Conservation (phyloP, 73 alveolate species). For the Paramecium pentaurelia region DNA sequence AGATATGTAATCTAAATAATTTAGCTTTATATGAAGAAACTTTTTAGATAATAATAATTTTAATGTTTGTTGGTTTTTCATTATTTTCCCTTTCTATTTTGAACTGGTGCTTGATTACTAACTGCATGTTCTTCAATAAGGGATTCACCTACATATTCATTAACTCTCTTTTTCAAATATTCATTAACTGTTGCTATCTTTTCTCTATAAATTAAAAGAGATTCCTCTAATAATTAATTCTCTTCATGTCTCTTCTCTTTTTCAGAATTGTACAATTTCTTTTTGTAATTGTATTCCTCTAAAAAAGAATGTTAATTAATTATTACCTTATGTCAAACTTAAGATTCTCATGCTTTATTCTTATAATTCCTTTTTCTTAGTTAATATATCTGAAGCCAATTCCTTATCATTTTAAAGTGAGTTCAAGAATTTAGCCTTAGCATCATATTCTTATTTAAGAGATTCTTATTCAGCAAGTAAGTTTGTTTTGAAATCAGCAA, state of each 20-base stretch:
- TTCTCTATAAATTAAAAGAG: constrained; percentile 27
- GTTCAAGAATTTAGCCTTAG: constrained; percentile 42
- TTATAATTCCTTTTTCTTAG: constrained; percentile 5
- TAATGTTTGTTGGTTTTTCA: background rate
- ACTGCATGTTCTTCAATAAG: constrained; percentile 45
- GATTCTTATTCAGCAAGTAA: constrained; percentile 48
- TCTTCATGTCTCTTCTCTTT: constrained; percentile 43
- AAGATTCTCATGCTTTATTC: constrained; percentile 36
- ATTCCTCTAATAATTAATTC: constrained; percentile 29
- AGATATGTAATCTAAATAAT: no score
- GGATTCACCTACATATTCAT: constrained; percentile 44
- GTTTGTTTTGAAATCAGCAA: constrained; percentile 47
- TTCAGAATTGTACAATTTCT: constrained; percentile 2
- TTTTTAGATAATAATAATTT: background rate
- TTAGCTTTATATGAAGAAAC: background rate
- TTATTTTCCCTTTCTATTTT: constrained; percentile 32
- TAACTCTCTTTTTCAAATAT: constrained; percentile 47
- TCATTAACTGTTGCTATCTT: constrained; percentile 36
- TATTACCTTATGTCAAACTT: background rate
- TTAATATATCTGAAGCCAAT: constrained; percentile 20
- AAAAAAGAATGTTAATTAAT: background rate
- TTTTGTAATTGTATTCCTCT: constrained; percentile 42
- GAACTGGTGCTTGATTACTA: background rate
- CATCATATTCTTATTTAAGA: constrained; percentile 50
- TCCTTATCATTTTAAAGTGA: constrained; percentile 44